Base-by-base conservation (phyloP, 345 rosid species). In the Corchorus olitorius region DNA sequence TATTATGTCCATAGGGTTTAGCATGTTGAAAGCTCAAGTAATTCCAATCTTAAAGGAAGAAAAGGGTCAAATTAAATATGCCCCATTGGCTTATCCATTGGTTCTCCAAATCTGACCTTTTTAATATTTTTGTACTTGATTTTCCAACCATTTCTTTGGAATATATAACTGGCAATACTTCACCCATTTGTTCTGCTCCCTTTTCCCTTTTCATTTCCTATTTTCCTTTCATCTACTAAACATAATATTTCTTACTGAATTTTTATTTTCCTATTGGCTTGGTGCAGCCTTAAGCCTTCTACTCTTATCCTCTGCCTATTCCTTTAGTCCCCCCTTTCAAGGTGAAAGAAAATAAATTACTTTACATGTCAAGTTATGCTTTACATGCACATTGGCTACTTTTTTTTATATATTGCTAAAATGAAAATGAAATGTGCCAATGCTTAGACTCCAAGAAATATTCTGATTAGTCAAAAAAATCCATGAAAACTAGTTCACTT, bases 11-110 rank as follows among this genome's bases (percentile, higher is more conserved):
- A n/a, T 56, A 17, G 8, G 27, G 61, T 56, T 56, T 56, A 34
- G 65, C 65, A 61, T 61, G 33, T 27, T 27, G 64, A 60, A 60
- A 60, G 7, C 64, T 27, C 39, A 60, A 60, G 64, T 60, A 27
- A 60, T 60, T 60, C 64, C 64, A 60, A 60, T 60, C 64, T 60
- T 60, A 33, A 33, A 13, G 64, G 64, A 27, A 27, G 17, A 60
- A 60, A 60, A 27, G 41, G 64, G 33, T 12, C 39, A 27, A 59
- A 22, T 12, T 27, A 60, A 4, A 27, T 60, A 27, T 60, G 27
- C 63, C 39, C 64, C 10, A 5, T 1, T 60, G 33, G 63, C 63
- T 59, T 0, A 0, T 11, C 37, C 63, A 22, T 22, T 58, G 62
- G 62, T 56, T 56, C 33, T 22, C 8, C 62, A 58, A 58, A 58